Conservation (phyloP, 106 monocot genomes). For the Acorus calamus region DNA sequence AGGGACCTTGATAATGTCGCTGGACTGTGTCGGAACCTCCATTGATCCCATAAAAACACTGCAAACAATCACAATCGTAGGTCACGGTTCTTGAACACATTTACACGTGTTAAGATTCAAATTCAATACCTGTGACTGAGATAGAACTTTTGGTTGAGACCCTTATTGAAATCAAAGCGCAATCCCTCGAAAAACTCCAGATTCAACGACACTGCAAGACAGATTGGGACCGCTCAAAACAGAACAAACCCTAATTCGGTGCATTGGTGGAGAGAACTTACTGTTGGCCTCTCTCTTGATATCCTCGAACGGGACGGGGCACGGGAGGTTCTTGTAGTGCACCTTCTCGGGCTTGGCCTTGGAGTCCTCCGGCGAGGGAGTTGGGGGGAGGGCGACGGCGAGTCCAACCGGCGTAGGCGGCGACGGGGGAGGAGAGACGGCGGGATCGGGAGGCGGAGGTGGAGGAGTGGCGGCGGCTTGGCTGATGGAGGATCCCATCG, state of each 20-base stretch:
- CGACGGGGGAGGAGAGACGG: conserved; percentile 12
- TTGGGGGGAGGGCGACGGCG: conserved; percentile 19
- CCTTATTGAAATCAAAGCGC: conserved; percentile 93
- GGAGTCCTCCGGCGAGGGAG: conserved; percentile 15
- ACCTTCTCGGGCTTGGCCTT: conserved; percentile 33
- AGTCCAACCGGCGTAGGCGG: conserved; percentile 15
- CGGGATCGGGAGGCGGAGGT: not conserved
- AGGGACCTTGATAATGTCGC: conserved; percentile 77
- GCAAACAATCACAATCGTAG: not conserved
- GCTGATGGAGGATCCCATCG: conserved; percentile 43
- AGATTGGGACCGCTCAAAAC: not conserved
- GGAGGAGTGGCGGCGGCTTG: conserved; percentile 10
- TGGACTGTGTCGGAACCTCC: conserved; percentile 76
- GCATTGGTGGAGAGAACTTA: conserved; percentile 17
- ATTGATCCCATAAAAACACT: conserved; percentile 95
- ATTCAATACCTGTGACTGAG: conserved; percentile 73
- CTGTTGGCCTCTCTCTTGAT: conserved; percentile 76
- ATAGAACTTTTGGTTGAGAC: conserved; percentile 86
- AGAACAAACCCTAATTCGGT: too few species aligned
- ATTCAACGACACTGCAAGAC: conserved; percentile 82
- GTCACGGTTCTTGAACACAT: not conserved
- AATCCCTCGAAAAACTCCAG: conserved; percentile 93
- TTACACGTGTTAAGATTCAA: too few species aligned
- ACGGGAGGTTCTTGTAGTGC: conserved; percentile 72
- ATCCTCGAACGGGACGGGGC: conserved; percentile 82